Evolutionary conservation across 78 protist species (phyloP).

Genomic region (Mastigamoeba balamuthi): DNA sequence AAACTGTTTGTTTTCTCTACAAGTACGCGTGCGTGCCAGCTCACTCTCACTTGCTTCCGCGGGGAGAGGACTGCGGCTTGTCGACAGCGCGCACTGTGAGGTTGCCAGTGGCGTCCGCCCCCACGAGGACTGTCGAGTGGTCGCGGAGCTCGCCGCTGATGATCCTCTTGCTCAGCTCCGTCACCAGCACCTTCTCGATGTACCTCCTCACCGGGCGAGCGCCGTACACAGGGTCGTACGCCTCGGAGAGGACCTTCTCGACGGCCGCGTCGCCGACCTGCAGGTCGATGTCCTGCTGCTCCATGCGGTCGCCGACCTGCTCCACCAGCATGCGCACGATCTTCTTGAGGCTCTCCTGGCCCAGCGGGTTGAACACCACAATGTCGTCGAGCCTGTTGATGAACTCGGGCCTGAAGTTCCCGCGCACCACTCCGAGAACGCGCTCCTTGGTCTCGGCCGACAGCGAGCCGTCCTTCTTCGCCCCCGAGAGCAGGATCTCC

Average conservation of each 20-base stretch:
- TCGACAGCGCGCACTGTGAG: too few species aligned
- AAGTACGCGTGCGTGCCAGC: too few species aligned
- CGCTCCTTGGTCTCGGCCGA: conserved; percentile 24
- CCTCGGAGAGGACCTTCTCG: conserved; percentile 15
- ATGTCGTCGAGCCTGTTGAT: conserved; percentile 95
- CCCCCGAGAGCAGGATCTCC: conserved; percentile 28
- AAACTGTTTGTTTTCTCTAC: too few species aligned
- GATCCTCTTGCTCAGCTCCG: conserved; percentile 48
- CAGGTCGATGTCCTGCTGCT: conserved; percentile 41
- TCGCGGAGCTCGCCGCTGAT: conserved; percentile 42
- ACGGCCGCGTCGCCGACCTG: conserved; percentile 20
- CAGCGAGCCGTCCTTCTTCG: not conserved
- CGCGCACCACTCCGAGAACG: conserved; percentile 58
- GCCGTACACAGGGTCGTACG: conserved; percentile 83
- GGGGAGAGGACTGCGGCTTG: too few species aligned
- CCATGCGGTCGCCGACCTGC: conserved; percentile 57
- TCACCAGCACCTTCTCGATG: conserved; percentile 77
- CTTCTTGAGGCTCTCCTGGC: conserved; percentile 8
- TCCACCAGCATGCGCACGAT: conserved; percentile 49
- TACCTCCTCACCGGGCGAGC: conserved; percentile 90
- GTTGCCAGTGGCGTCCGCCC: too few species aligned
- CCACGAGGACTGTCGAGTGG: conserved; percentile 5
- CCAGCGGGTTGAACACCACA: conserved; percentile 71
- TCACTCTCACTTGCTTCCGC: too few species aligned
- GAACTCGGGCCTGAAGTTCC: conserved; percentile 90